phyloP scores from a whole-genome alignment of 192 early-diverging fungal genomes.

The Kickxella alabastrina region DNA sequence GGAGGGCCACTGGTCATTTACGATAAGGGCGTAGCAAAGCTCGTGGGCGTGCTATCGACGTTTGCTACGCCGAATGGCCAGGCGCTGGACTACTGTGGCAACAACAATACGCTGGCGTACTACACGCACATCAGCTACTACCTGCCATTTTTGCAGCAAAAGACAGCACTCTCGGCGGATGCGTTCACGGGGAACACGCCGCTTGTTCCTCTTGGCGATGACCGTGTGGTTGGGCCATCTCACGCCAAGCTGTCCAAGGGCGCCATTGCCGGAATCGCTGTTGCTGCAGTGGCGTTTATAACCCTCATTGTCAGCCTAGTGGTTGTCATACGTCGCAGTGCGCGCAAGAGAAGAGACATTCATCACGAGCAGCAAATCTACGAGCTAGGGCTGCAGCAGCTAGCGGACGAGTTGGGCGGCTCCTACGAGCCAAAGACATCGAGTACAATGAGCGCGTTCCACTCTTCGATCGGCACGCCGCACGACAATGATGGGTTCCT shows the following conservation, averaged over 20 bases:
- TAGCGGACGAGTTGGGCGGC: constrained; percentile 45
- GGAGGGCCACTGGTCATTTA: constrained; percentile 36
- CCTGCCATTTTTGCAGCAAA: constrained; percentile 30
- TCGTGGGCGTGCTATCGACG: constrained; percentile 34
- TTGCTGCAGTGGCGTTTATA: constrained; percentile 21
- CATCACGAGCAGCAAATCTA: constrained; percentile 39
- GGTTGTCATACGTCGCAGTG: constrained; percentile 10
- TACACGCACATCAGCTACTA: constrained; percentile 39
- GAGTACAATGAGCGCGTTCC: constrained; percentile 29
- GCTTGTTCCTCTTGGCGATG: no score
- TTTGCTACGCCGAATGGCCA: constrained; percentile 18
- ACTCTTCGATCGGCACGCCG: constrained; percentile 28
- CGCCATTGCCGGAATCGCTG: constrained; percentile 32
- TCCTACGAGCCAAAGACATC: constrained; percentile 45
- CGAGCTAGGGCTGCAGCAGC: constrained; percentile 45
- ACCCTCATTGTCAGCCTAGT: constrained; percentile 22
- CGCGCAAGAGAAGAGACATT: constrained; percentile 20
- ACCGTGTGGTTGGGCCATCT: no score
- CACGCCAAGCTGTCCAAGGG: constrained; percentile 19
- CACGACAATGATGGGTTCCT: constrained; percentile 19
- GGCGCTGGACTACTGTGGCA: constrained; percentile 25
- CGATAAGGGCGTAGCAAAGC: constrained; percentile 22
- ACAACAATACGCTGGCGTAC: constrained; percentile 31
- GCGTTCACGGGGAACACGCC: constrained; percentile 39
- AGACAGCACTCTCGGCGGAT: constrained; percentile 20